Evolutionary conservation across 305 asterid species (phyloP).

Genomic region (Fraxinus greggii): DNA sequence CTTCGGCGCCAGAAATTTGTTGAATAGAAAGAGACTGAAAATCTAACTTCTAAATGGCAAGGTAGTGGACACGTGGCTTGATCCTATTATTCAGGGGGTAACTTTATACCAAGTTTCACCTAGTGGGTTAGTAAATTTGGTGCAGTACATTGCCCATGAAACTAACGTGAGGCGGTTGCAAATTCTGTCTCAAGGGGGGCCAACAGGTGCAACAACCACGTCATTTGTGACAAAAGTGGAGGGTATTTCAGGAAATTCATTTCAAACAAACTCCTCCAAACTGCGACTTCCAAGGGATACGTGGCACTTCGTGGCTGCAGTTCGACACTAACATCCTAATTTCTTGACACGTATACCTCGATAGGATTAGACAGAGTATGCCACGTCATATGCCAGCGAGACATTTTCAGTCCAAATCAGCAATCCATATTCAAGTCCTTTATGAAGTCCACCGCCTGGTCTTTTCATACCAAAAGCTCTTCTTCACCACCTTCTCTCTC

Average conservation of each 20-base stretch:
- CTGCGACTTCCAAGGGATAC: conserved; percentile 29
- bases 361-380: neutral
- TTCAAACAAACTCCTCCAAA: neutral
- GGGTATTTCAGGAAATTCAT: conserved; percentile 33
- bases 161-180: conserved; percentile 44
- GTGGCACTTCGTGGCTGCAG: conserved; percentile 49
- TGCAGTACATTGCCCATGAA: conserved; percentile 17
- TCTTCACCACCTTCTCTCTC: neutral
- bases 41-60: neutral
- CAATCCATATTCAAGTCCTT: conserved; percentile 11
- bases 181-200: conserved; percentile 19
- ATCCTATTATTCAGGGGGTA: neutral
- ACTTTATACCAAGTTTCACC: neutral
- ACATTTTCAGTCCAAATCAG: conserved; percentile 36
- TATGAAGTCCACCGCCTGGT: conserved; percentile 22
- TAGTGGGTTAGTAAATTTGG: conserved; percentile 24
- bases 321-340: conserved; percentile 24
- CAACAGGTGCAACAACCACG: conserved; percentile 28
- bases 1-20: neutral
- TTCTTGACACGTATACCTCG: conserved; percentile 46
- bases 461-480: conserved; percentile 35
- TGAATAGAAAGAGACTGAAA: neutral
- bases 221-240: conserved; percentile 15
- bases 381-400: conserved; percentile 46
- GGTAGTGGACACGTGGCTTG: neutral